These are phyloP conservation scores for Helotiales sp. DNA, from an alignment of 2,329 filamentous ascomycete genomes.

Conservation along the genomic window DNA sequence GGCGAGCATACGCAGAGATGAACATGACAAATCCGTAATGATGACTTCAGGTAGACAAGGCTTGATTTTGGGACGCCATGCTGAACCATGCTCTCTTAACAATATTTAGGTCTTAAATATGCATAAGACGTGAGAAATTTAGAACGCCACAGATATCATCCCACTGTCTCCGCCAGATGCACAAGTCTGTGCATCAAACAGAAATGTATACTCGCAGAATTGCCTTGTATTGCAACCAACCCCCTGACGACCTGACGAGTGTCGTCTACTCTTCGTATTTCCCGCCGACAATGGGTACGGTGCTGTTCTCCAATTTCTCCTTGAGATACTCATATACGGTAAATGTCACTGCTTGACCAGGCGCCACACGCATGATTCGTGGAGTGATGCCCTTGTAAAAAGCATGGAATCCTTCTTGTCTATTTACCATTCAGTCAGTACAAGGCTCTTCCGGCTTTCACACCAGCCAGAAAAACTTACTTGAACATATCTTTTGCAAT, in stretches of 20 bases:
- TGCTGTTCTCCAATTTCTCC: conserved; percentile 70
- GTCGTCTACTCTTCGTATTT: conserved; percentile 67
- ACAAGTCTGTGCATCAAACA: not conserved
- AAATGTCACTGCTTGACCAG: conserved; percentile 82
- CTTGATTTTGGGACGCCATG: conserved; percentile 26
- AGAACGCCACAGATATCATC: not conserved
- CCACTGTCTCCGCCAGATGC: not conserved
- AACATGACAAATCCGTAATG: not conserved
- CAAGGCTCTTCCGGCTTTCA: not conserved
- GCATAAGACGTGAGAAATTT: not conserved
- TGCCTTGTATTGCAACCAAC: too few species aligned
- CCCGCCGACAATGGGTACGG: conserved; percentile 62
- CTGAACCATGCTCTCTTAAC: conserved; percentile 28
- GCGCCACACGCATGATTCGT: conserved; percentile 94
- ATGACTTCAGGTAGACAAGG: not conserved
- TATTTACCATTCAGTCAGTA: conserved; percentile 45
- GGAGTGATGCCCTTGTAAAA: conserved; percentile 99
- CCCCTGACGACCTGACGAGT: too few species aligned
- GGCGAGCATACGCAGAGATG: conserved; percentile 1
- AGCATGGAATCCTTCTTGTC: conserved; percentile 88
- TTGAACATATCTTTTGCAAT: conserved; percentile 88
- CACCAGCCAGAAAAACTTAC: conserved; percentile 48
- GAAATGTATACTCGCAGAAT: too few species aligned
- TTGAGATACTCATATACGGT: conserved; percentile 80
- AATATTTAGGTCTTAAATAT: not conserved